phyloP scores from a whole-genome alignment of 2,329 filamentous ascomycete species.

The Fonsecaea pedrosoi region DNA sequence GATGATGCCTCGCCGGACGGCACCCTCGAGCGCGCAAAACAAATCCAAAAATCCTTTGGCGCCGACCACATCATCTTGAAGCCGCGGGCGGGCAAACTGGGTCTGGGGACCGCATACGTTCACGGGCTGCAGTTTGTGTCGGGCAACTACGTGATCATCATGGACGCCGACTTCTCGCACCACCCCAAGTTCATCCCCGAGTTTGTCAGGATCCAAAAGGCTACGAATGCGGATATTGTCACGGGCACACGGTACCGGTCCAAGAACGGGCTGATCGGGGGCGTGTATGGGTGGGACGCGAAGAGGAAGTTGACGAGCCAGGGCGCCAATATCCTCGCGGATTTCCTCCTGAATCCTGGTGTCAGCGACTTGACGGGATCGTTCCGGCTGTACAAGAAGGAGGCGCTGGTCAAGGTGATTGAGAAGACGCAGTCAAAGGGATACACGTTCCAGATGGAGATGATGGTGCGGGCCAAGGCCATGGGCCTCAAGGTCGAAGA shows the following conservation, averaged over 20 bases:
- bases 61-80: constrained; percentile 79
- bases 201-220: constrained; percentile 84
- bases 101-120: constrained; percentile 95
- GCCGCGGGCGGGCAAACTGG: constrained; percentile 90
- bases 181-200: constrained; percentile 98
- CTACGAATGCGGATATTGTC: constrained; percentile 88
- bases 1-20: constrained; percentile 98
- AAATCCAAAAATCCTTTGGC: constrained; percentile 85
- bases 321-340: constrained; percentile 92
- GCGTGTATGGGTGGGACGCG: constrained; percentile 96
- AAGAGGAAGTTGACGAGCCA: constrained; percentile 77
- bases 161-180: constrained; percentile 99
- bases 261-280: constrained; percentile 68
- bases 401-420: constrained; percentile 88
- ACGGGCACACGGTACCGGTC: constrained; percentile 89
- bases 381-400: constrained; percentile 93
- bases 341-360: constrained; percentile 89
- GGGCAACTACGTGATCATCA: constrained; percentile 98
- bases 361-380: constrained; percentile 95
- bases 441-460: constrained; percentile 99
- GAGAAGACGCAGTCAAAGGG: constrained; percentile 91
- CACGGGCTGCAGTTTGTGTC: constrained; percentile 88
- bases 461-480: constrained; percentile 96
- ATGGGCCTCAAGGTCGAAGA: constrained; percentile 94
- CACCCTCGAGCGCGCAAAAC: constrained; percentile 86